These are phyloP conservation scores for Suhomyces sp. DNA, from an alignment of 805 yeast species.

Conservation along the genomic window DNA sequence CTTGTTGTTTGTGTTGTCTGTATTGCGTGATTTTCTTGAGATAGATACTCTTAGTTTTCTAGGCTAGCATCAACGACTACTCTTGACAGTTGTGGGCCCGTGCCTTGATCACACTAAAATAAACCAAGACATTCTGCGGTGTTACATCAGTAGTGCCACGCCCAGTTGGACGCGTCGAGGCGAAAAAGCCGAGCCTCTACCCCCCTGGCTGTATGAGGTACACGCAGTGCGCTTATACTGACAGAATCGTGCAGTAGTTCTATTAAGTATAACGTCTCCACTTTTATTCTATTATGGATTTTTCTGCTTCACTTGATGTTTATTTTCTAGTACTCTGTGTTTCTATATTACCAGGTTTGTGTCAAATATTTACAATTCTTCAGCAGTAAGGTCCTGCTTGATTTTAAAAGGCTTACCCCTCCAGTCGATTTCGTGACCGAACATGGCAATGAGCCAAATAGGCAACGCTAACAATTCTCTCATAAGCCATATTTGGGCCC, in stretches of 20 bases:
- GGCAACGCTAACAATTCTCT: slow-evolving; percentile 79
- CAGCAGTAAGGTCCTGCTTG: slow-evolving; percentile 73
- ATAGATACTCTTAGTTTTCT: too few species aligned
- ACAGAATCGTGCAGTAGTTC: background rate
- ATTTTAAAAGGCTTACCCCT: slow-evolving; percentile 74
- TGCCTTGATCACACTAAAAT: background rate
- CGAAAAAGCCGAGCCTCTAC: background rate
- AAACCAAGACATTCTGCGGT: background rate
- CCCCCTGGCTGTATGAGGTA: background rate
- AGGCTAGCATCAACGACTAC: background rate
- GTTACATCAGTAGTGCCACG: background rate
- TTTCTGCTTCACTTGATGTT: background rate
- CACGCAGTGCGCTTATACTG: background rate
- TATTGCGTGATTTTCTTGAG: too few species aligned
- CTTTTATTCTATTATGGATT: background rate
- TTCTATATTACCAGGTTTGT: background rate
- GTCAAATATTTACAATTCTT: slow-evolving; percentile 41
- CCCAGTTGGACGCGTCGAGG: background rate
- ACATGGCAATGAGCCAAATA: slow-evolving; percentile 77
- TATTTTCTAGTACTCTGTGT: background rate
- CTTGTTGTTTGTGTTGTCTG: too few species aligned
- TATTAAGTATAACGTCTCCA: background rate
- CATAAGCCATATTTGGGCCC: slow-evolving; percentile 53
- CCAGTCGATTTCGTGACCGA: slow-evolving; percentile 76
- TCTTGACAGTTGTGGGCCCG: background rate